Base-by-base conservation (phyloP, 2,329 filamentous ascomycete species). In the Cercospora nicotianae region DNA sequence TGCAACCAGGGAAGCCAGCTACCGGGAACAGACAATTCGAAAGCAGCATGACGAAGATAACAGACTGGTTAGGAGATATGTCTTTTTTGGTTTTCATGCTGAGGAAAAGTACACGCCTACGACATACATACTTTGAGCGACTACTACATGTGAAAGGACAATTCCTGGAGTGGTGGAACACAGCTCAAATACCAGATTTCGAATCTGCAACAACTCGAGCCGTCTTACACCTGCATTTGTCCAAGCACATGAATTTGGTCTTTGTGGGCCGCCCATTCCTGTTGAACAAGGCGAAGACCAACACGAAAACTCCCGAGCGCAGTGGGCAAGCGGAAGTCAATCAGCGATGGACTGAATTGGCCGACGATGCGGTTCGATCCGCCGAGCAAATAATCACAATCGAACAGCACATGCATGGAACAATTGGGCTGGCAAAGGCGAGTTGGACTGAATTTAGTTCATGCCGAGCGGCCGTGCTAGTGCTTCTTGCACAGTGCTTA, bases 391-490 rank as follows among this genome's bases (percentile, higher is more conserved):
- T 74, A 3, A 64, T 79, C 31, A 67, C 68, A 2, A 67, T 77
- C 18, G 77, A 75, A 33, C 70, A 74, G 8, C 42, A 42, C 12
- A 60, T 80, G 6, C 75, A 70, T 12, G 69, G 72, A 20, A 70
- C 72, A 0, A 60, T 72, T 1, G 77, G 78, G 1, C 71, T 80
- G 0, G 76, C 78, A 1, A 71, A 77, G 61, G 74, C 77, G 1
- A 79, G 76, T 1, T 80, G 79, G 51, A 75, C 76, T 23, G 78
- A 80, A 42, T 80, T 77, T 67, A 79, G 76, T 63, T 76, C 77
- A 2, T 80, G 78, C 60, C 74, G 78, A 12, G 78, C 77, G 3
- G 73, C 78, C 2, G 65, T 79, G 7, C 67, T 80, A 2, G 78
- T 78, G 0, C 64, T 80, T 9, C 76, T 80, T n/a, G 78, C 78